These are phyloP conservation scores for Neurospora sp. DNA, from an alignment of 495 filamentous ascomycete species.

Conservation along the genomic window DNA sequence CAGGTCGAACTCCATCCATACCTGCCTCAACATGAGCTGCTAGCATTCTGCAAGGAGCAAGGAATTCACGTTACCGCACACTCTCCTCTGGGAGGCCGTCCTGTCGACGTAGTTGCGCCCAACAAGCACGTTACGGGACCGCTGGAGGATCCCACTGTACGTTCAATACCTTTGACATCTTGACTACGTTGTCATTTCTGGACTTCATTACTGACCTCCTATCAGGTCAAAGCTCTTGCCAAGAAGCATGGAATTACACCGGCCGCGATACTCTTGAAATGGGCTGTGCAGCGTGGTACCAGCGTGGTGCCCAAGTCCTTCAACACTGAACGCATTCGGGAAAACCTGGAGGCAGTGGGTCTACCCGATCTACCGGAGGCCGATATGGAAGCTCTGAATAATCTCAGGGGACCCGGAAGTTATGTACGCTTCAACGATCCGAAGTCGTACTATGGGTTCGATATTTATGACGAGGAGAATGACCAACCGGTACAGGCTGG, in stretches of 20 bases:
- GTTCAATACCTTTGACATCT: neutral
- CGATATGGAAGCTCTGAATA: constrained; percentile 10
- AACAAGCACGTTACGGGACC: constrained; percentile 16
- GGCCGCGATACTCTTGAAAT: constrained; percentile 27
- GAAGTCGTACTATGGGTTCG: constrained; percentile 19
- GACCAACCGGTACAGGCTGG: constrained; percentile 17
- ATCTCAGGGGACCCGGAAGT: constrained; percentile 8
- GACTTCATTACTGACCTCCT: neutral
- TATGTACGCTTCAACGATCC: constrained; percentile 22
- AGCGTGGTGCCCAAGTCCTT: constrained; percentile 36
- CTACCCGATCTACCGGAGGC: constrained; percentile 14
- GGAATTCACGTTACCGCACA: constrained; percentile 57
- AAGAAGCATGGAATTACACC: constrained; percentile 12
- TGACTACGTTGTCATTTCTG: neutral
- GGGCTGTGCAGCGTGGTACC: constrained; percentile 24
- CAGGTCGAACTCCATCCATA: constrained; percentile 33
- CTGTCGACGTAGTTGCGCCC: constrained; percentile 22
- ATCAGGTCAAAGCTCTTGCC: constrained; percentile 20
- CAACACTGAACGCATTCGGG: constrained; percentile 46
- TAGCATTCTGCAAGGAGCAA: constrained; percentile 40
- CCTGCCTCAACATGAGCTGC: constrained; percentile 37
- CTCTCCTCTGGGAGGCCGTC: constrained; percentile 43
- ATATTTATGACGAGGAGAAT: constrained; percentile 27
- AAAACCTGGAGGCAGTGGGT: constrained; percentile 20
- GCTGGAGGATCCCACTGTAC: constrained; percentile 18